Percentiles rank a stretch among this genome's conserved stretches.
These are phyloP conservation scores for Boletus bicolor DNA, from an alignment of 768 basidiomycete genomes.

Conservation along the genomic window DNA sequence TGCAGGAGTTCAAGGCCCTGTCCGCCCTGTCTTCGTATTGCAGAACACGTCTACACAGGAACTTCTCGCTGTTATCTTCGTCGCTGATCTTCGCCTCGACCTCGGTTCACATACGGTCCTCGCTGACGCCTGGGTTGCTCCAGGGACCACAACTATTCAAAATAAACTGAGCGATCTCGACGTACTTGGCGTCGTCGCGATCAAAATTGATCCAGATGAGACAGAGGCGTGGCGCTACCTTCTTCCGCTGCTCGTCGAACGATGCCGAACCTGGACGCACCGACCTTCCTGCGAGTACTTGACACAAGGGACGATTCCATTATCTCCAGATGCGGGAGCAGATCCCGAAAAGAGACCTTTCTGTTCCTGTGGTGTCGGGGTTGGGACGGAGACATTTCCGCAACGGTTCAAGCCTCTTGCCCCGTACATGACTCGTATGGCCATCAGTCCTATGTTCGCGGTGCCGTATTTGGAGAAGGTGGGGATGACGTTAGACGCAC, in stretches of 20 bases:
- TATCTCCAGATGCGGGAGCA: slow-evolving; percentile 28
- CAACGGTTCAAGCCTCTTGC: slow-evolving; percentile 39
- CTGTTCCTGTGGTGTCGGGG: slow-evolving; percentile 53
- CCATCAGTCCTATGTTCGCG: slow-evolving; percentile 52
- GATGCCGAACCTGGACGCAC: slow-evolving; percentile 54
- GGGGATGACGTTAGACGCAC: slow-evolving; percentile 2
- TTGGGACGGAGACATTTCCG: slow-evolving; percentile 40
- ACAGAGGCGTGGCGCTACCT: slow-evolving; percentile 47
- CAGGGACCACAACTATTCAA: slow-evolving; percentile 25
- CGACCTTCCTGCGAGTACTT: slow-evolving; percentile 46
- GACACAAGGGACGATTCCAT: slow-evolving; percentile 33
- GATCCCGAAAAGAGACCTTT: slow-evolving; percentile 40
- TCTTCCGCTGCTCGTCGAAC: slow-evolving; percentile 49
- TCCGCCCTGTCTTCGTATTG: slow-evolving; percentile 21
- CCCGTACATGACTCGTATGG: slow-evolving; percentile 46
- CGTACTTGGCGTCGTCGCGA: slow-evolving; percentile 11
- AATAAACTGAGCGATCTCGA: slow-evolving; percentile 1
- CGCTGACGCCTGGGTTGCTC: slow-evolving; percentile 47
- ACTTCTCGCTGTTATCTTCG: slow-evolving; percentile 43
- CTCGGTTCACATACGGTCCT: slow-evolving; percentile 47
- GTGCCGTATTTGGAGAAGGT: slow-evolving; percentile 47
- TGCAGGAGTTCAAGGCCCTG: slow-evolving; percentile 21
- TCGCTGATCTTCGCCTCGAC: slow-evolving; percentile 47
- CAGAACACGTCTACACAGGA: slow-evolving; percentile 11
- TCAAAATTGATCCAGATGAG: slow-evolving; percentile 19